Conservation (phyloP, 176 grass and related monocot genomes). For the Neostapfia colusana region DNA sequence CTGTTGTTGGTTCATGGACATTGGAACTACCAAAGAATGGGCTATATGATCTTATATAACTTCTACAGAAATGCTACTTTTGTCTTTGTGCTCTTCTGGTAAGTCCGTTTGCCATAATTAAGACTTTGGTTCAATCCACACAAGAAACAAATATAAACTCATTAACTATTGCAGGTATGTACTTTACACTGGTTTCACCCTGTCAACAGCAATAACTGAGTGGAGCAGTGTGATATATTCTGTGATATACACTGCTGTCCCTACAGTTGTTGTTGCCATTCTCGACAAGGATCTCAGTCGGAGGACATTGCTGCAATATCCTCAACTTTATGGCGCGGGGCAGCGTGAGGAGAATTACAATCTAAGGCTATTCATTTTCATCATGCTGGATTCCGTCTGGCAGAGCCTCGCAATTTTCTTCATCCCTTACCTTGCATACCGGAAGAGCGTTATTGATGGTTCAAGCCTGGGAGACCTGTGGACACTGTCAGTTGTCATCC, state of each 20-base stretch:
- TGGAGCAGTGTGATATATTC: slow-evolving; percentile 93
- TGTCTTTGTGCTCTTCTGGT: slow-evolving; percentile 98
- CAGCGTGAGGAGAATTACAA: slow-evolving; percentile 94
- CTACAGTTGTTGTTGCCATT: slow-evolving; percentile 82
- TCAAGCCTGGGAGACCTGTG: slow-evolving; percentile 84
- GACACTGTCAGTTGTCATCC: slow-evolving; percentile 77
- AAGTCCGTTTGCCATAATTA: slow-evolving; percentile 9
- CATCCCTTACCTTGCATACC: slow-evolving; percentile 88
- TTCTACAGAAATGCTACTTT: slow-evolving; percentile 96
- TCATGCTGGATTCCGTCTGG: slow-evolving; percentile 88
- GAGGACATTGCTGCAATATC: slow-evolving; percentile 79
- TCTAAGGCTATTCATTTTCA: slow-evolving; percentile 74
- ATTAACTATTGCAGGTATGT: slow-evolving; percentile 70
- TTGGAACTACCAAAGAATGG: slow-evolving; percentile 99
- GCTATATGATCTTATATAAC: slow-evolving; percentile 99
- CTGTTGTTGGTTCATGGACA: slow-evolving; percentile 95
- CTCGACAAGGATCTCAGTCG: slow-evolving; percentile 90
- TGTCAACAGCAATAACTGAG: slow-evolving; percentile 84
- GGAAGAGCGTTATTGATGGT: slow-evolving; percentile 62
- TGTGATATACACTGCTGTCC: slow-evolving; percentile 82
- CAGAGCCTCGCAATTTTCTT: slow-evolving; percentile 83
- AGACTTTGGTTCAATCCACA: neutral
- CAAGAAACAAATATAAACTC: slow-evolving; percentile 43
- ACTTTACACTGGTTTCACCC: slow-evolving; percentile 86
- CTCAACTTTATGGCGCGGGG: slow-evolving; percentile 79